Evolutionary conservation across 345 rosid genomes (phyloP), one percentile per base, ranked within the genome.

Genomic region (Citrus medica): DNA sequence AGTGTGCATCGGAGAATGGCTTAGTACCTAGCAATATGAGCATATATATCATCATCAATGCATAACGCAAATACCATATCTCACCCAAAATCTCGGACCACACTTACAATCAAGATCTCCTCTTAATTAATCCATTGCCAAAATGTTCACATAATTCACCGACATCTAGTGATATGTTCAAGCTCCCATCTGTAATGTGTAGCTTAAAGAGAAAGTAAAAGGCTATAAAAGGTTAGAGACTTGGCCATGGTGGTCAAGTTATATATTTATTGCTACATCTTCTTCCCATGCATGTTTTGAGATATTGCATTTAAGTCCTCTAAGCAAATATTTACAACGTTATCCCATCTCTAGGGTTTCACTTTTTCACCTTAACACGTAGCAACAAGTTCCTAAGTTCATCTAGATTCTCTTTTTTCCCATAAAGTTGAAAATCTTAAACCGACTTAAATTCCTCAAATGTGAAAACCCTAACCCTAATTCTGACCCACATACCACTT

Each of bases 391-490:
- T 79, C 74, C 79, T 42, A 79, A 60, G 71, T 69, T 62, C 63
- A 69, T 73, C 68, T 71, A 58, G 56, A 56, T 69, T 73, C 63
- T 60, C 53, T 37, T 74, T 61, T 73, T 64, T 38, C 78, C 75
- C 65, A 66, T 65, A 67, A 76, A 79, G 73, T 65, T 48, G 22
- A 19, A 53, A 12, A 66, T 53, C 32, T 76, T 32, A 46, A 63
- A 58, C 76, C 56, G 38, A 65, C 69, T 76, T 38, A n/a, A 67
- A 9, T 59, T 73, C 24, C 62, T 63, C 51, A 35, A 46, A 79
- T 63, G 67, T 73, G 30, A 67, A 82, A 84, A 88, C 88, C 88
- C 88, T 83, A 88, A 86, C 88, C 91, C 88, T 88, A 82, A 69
- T 71, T 24, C 67, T 67, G 73, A 55, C 59, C 28, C 7, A 62